These are phyloP conservation scores for Umbilicus rupestris DNA, from an alignment of 164 flowering plant species.

Conservation along the genomic window DNA sequence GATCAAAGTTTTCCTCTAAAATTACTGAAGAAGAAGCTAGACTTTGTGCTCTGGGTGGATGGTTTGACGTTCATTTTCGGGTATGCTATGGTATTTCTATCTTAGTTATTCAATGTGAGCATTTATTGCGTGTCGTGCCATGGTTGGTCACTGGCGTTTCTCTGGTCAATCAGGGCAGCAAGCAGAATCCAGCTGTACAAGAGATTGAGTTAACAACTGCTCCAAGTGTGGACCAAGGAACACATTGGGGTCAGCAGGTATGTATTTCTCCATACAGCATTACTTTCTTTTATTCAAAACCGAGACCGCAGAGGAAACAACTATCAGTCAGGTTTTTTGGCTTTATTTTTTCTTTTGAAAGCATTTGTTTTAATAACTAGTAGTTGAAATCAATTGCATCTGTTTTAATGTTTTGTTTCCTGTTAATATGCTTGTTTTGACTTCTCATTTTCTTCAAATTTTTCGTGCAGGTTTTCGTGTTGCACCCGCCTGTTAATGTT, in stretches of 20 bases:
- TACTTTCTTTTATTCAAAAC: too few species aligned
- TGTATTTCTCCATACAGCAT: neutral
- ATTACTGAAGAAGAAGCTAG: constrained; percentile 37
- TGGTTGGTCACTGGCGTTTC: neutral
- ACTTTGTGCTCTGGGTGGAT: constrained; percentile 77
- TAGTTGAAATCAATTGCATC: too few species aligned
- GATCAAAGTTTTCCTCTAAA: constrained; percentile 40
- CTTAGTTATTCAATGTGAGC: neutral
- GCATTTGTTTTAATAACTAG: too few species aligned
- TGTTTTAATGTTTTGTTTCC: too few species aligned
- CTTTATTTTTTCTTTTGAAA: too few species aligned
- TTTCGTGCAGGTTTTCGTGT: constrained; percentile 58
- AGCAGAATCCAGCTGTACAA: constrained; percentile 43
- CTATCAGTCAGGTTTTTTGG: too few species aligned
- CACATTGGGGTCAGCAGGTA: constrained; percentile 99
- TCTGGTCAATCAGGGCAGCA: constrained; percentile 48
- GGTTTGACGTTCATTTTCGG: constrained; percentile 98
- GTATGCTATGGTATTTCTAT: constrained; percentile 28
- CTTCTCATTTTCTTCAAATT: too few species aligned
- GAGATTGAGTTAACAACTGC: constrained; percentile 88
- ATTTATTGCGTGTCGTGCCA: too few species aligned
- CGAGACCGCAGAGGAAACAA: too few species aligned
- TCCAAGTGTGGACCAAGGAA: constrained; percentile 51
- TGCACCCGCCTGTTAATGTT: constrained; percentile 48
- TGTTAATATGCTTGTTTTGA: too few species aligned